Conservation (phyloP, 2,329 filamentous ascomycete genomes). For the Neonectria ditissima region DNA sequence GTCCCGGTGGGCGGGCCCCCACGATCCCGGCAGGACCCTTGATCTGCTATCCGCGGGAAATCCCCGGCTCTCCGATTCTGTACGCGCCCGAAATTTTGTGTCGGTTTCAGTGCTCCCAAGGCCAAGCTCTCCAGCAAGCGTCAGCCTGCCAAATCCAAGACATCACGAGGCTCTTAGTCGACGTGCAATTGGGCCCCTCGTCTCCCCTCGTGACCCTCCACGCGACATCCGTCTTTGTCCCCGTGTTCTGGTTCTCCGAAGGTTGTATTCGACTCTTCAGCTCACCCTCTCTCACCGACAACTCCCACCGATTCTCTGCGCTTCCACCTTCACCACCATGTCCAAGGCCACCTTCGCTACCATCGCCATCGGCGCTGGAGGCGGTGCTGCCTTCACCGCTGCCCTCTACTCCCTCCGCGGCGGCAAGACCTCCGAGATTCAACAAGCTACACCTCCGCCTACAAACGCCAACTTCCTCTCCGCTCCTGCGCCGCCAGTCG, state of each 20-base stretch:
- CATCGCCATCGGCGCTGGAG: constrained; percentile 81
- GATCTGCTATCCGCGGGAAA: constrained; percentile 22
- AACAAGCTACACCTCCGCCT: constrained; percentile 47
- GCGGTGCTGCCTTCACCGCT: constrained; percentile 79
- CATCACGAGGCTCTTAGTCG: constrained; percentile 15
- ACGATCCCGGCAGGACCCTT: constrained; percentile 11
- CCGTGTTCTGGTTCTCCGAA: background rate
- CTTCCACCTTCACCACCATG: constrained; percentile 62
- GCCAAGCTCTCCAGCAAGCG: background rate
- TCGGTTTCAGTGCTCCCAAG: background rate
- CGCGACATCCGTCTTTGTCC: background rate
- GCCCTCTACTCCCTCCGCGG: constrained; percentile 72
- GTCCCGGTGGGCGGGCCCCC: constrained; percentile 14
- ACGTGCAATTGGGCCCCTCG: constrained; percentile 17
- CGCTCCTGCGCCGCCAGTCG: constrained; percentile 43
- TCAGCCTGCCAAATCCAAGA: constrained; percentile 15
- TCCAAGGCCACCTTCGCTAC: constrained; percentile 82
- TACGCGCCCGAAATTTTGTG: background rate
- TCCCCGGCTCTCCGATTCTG: constrained; percentile 9
- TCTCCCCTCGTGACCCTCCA: constrained; percentile 11
- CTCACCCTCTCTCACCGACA: background rate
- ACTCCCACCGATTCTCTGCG: background rate
- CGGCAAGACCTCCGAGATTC: constrained; percentile 58
- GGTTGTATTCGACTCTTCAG: background rate
- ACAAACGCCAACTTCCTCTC: constrained; percentile 46